A percentile compares a stretch with the other conserved stretches of the same genome.
Evolutionary conservation across 1,284 basidiomycete species (phyloP).

Genomic region (Porogramme epimiltina): DNA sequence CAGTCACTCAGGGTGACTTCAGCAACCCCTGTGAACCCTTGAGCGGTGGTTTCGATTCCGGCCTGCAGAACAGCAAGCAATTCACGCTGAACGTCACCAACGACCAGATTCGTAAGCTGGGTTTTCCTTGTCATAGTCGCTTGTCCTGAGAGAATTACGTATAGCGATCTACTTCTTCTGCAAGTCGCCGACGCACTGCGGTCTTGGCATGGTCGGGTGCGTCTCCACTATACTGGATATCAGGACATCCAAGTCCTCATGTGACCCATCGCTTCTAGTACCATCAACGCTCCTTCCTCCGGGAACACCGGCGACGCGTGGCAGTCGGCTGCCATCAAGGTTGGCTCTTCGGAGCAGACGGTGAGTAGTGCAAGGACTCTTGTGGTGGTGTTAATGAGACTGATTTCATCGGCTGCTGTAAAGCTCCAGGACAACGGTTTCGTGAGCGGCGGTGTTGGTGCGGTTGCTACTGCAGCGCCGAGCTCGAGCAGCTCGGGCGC

Average conservation of each 20-base stretch:
- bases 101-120: constrained; percentile 43
- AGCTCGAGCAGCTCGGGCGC: constrained; percentile 9
- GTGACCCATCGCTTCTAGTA: constrained; percentile 22
- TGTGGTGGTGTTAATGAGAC: too few relatives aligned
- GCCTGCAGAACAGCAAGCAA: constrained; percentile 38
- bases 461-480: constrained; percentile 38
- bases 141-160: not conserved
- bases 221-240: too few relatives aligned
- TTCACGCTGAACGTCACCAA: constrained; percentile 56
- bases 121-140: not conserved
- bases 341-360: constrained; percentile 39
- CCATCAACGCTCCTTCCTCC: constrained; percentile 61
- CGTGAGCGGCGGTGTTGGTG: constrained; percentile 44
- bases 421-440: constrained; percentile 43
- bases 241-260: too few relatives aligned
- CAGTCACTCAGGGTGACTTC: constrained; percentile 58
- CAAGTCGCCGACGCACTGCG: constrained; percentile 55
- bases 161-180: constrained; percentile 70
- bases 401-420: not conserved
- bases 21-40: constrained; percentile 50
- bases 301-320: constrained; percentile 58
- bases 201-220: constrained; percentile 58
- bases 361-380: constrained; percentile 30
- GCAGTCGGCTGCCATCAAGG: constrained; percentile 43
- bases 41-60: constrained; percentile 55